Evolutionary conservation across 176 grass and related monocot species (phyloP).

Genomic region (Carex littledalei): DNA sequence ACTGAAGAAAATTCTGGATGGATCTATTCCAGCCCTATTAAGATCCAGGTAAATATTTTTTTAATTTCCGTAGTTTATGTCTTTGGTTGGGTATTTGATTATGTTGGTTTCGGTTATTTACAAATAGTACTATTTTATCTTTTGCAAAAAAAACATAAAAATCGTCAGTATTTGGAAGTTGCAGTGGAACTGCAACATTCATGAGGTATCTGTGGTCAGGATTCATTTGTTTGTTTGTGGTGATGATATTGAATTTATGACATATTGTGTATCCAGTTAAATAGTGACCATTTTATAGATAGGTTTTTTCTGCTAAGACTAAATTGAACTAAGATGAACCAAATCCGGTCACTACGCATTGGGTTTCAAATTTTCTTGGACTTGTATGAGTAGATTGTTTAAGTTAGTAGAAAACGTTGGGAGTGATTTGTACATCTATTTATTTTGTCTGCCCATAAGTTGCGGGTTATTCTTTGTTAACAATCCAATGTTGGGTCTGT

Average conservation of each 20-base stretch:
- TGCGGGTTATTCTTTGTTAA: background rate
- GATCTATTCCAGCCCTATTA: constrained; percentile 86
- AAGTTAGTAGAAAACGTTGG: background rate
- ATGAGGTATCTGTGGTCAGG: background rate
- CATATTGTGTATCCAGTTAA: background rate
- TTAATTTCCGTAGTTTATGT: background rate
- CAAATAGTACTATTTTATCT: background rate
- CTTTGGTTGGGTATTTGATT: background rate
- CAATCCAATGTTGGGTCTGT: background rate
- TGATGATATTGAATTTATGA: background rate
- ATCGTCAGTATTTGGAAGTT: background rate
- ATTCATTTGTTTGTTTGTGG: background rate
- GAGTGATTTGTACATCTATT: background rate
- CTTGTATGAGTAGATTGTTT: background rate
- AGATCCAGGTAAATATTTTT: constrained; percentile 63
- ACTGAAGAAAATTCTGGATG: constrained; percentile 76
- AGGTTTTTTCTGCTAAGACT: background rate
- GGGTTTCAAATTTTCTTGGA: background rate
- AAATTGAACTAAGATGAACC: background rate
- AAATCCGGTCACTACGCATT: background rate
- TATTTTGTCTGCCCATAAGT: background rate
- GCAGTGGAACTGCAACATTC: background rate
- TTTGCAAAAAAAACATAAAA: background rate
- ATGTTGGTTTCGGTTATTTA: background rate
- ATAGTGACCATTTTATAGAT: background rate